Percentiles rank a stretch among this genome's conserved stretches.
Conservation (phyloP, 441 rosid genomes). For the Biscutella laevigata region DNA sequence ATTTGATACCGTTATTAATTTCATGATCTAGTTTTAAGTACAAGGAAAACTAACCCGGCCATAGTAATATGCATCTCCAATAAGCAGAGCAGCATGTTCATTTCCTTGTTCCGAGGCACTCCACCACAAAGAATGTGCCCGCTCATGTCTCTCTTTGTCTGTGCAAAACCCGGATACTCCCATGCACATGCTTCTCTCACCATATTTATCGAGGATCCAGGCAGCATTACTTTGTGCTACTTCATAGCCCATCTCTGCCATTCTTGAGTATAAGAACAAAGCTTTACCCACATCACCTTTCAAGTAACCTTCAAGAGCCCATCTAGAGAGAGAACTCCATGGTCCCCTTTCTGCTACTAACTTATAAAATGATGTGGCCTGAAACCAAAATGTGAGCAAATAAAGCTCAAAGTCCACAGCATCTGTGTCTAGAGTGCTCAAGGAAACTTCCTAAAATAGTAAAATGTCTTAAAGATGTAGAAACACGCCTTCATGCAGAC, state of each 20-base stretch:
- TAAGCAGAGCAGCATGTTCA: conserved; percentile 95
- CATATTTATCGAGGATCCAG: conserved; percentile 96
- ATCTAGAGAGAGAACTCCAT: conserved; percentile 95
- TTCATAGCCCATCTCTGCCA: conserved; percentile 98
- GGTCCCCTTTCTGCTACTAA: conserved; percentile 99
- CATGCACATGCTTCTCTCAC: conserved; percentile 88
- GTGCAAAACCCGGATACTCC: conserved; percentile 89
- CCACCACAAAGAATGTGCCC: conserved; percentile 97
- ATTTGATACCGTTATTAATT: background rate
- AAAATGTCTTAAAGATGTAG: no score
- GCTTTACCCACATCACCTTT: conserved; percentile 94
- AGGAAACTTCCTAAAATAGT: no score
- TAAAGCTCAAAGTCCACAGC: background rate
- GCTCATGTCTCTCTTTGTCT: conserved; percentile 80
- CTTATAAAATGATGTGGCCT: conserved; percentile 95
- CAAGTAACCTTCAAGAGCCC: conserved; percentile 93
- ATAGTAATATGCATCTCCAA: conserved; percentile 98
- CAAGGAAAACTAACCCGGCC: conserved; percentile 58
- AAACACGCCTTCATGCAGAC: no score
- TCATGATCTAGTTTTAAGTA: background rate
- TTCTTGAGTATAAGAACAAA: conserved; percentile 73
- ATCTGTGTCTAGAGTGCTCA: background rate
- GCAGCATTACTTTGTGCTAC: conserved; percentile 98
- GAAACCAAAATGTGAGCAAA: conserved; percentile 23
- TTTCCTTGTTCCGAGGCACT: conserved; percentile 99